Conservation (phyloP, 2,329 filamentous ascomycete species). For the Botrytis hyacinthi region DNA sequence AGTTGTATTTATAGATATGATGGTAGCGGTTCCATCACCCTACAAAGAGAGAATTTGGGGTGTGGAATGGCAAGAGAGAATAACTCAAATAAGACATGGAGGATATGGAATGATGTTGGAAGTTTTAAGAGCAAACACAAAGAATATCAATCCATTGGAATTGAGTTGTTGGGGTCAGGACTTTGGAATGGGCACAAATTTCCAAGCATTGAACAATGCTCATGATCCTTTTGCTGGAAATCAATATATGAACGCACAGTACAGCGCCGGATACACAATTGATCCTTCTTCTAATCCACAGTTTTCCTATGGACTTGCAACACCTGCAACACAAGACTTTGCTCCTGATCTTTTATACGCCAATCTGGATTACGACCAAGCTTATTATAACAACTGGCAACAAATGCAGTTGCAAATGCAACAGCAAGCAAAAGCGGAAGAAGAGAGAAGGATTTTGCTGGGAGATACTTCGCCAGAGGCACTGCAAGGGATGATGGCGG, state of each 20-base stretch:
- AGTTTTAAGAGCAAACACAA: constrained; percentile 23
- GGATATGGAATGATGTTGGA: constrained; percentile 27
- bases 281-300: neutral
- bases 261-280: neutral
- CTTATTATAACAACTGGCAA: neutral
- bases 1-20: constrained; percentile 24
- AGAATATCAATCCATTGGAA: constrained; percentile 24
- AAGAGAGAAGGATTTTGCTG: constrained; percentile 23
- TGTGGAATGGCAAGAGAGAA: constrained; percentile 20
- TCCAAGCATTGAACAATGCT: neutral
- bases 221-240: neutral
- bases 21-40: constrained; percentile 23
- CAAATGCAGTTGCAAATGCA: neutral
- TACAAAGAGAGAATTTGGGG: constrained; percentile 28
- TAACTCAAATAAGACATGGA: constrained; percentile 23
- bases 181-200: neutral
- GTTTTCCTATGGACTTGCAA: neutral
- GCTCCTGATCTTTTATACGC: constrained; percentile 9
- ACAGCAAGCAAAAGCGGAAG: neutral
- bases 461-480: constrained; percentile 24
- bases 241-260: neutral
- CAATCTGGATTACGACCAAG: neutral
- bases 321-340: neutral
- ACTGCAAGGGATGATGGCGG: constrained; percentile 22
- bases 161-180: constrained; percentile 22